Percentiles rank a stretch among this genome's conserved stretches.
Conservation (phyloP, 345 rosid species). For the Bruguiera parviflora region DNA sequence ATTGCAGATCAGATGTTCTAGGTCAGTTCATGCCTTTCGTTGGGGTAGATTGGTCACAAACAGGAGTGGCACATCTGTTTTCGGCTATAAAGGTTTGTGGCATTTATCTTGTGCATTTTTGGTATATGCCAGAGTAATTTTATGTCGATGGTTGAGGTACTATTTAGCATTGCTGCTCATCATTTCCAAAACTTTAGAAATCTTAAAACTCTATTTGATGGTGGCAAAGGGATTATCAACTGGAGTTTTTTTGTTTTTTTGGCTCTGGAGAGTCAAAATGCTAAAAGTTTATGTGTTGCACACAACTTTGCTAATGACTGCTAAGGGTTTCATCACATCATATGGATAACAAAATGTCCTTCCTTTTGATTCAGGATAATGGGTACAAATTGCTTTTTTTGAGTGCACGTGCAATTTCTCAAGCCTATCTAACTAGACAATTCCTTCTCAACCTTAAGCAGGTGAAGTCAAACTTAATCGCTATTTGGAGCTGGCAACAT, state of each 20-base stretch:
- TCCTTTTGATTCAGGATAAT: slow-evolving; percentile 62
- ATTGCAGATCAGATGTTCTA: slow-evolving; percentile 84
- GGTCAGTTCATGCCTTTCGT: slow-evolving; percentile 99
- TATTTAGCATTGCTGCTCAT: background rate
- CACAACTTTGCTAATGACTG: slow-evolving; percentile 1
- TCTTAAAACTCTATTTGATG: no score
- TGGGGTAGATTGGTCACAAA: slow-evolving; percentile 93
- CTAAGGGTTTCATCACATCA: slow-evolving; percentile 2
- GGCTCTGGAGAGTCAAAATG: background rate
- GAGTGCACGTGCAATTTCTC: slow-evolving; percentile 96
- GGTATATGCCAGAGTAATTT: background rate
- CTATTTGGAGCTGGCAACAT: slow-evolving; percentile 3
- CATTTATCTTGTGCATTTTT: slow-evolving; percentile 8
- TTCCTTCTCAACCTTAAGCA: slow-evolving; percentile 86
- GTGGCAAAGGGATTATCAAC: background rate
- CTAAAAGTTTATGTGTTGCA: background rate
- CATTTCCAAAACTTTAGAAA: no score
- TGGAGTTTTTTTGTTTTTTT: background rate
- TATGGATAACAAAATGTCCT: background rate
- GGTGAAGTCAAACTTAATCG: slow-evolving; percentile 37
- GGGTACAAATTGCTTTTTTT: slow-evolving; percentile 92
- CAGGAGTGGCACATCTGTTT: slow-evolving; percentile 89
- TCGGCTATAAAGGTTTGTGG: slow-evolving; percentile 81
- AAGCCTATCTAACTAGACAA: slow-evolving; percentile 81
- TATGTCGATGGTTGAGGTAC: background rate